These are phyloP conservation scores for Suillus tomentosus DNA, from an alignment of 768 basidiomycete genomes.

Conservation along the genomic window DNA sequence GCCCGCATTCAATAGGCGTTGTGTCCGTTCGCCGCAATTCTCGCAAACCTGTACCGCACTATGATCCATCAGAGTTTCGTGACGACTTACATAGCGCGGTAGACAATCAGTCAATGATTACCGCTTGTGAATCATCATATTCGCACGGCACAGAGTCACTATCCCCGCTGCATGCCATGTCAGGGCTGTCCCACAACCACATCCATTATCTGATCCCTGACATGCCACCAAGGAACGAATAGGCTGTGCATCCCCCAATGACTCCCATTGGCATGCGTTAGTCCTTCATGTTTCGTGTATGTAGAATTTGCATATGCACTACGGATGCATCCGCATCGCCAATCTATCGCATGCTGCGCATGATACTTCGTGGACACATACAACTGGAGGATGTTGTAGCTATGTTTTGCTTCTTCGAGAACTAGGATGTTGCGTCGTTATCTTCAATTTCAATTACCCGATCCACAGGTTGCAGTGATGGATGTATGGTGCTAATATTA, in stretches of 20 bases:
- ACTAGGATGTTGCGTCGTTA: constrained; percentile 13
- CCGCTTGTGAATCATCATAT: constrained; percentile 30
- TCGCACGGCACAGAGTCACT: constrained; percentile 25
- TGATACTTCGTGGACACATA: background rate
- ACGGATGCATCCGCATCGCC: constrained; percentile 3
- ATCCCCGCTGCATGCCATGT: constrained; percentile 4
- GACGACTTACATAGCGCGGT: constrained; percentile 17
- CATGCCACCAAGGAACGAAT: constrained; percentile 44
- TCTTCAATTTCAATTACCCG: constrained; percentile 18
- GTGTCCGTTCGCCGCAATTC: constrained; percentile 37
- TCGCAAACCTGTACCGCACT: constrained; percentile 61
- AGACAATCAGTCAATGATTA: constrained; percentile 26
- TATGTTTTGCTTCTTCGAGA: constrained; percentile 9
- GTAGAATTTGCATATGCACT: constrained; percentile 5
- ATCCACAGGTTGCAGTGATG: constrained; percentile 5
- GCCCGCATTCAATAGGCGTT: constrained; percentile 30
- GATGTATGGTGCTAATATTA: constrained; percentile 5
- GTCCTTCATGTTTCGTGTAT: background rate
- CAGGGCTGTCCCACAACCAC: constrained; percentile 41
- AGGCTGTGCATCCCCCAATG: constrained; percentile 12
- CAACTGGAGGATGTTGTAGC: constrained; percentile 3
- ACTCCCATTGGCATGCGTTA: constrained; percentile 4
- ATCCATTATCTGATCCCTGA: constrained; percentile 65
- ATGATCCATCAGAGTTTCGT: constrained; percentile 37
- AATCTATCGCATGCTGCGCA: constrained; percentile 5